phyloP scores from a whole-genome alignment of 768 basidiomycete genomes.

The Mycena belliarum region DNA sequence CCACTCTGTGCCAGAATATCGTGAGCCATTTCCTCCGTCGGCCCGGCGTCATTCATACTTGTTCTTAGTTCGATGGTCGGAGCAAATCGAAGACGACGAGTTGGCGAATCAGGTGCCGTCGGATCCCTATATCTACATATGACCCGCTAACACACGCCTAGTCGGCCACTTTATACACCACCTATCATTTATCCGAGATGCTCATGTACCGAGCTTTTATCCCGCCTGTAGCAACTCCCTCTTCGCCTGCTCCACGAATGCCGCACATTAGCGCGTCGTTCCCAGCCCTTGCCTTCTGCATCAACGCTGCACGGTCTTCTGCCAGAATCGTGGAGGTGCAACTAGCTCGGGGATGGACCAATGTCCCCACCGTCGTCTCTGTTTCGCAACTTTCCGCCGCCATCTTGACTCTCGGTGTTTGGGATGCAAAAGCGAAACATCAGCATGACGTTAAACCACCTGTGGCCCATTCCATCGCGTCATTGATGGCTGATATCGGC shows the following conservation, averaged over 20 bases:
- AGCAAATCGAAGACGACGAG: slow-evolving; percentile 44
- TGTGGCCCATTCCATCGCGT: slow-evolving; percentile 33
- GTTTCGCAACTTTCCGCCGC: slow-evolving; percentile 52
- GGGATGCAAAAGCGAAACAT: slow-evolving; percentile 55
- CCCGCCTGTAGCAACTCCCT: slow-evolving; percentile 34
- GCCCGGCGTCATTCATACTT: slow-evolving; percentile 3
- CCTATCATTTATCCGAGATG: slow-evolving; percentile 66
- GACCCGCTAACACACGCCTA: neutral
- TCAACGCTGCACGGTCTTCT: slow-evolving; percentile 60
- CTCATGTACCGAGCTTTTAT: slow-evolving; percentile 73
- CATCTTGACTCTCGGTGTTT: slow-evolving; percentile 55
- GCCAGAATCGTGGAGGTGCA: slow-evolving; percentile 60
- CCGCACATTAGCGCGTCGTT: slow-evolving; percentile 30
- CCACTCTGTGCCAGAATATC: slow-evolving; percentile 64
- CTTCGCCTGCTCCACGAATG: slow-evolving; percentile 11
- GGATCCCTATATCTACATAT: neutral
- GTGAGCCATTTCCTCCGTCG: slow-evolving; percentile 39
- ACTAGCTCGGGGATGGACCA: slow-evolving; percentile 44
- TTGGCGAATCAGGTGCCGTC: slow-evolving; percentile 46
- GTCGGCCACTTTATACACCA: slow-evolving; percentile 55
- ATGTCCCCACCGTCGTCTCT: slow-evolving; percentile 43
- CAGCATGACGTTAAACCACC: slow-evolving; percentile 44
- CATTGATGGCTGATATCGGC: slow-evolving; percentile 38
- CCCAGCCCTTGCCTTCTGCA: slow-evolving; percentile 59
- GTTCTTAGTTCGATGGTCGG: slow-evolving; percentile 58